Conservation (phyloP, 1,284 basidiomycete genomes). For the Heliocybe sulcata region DNA sequence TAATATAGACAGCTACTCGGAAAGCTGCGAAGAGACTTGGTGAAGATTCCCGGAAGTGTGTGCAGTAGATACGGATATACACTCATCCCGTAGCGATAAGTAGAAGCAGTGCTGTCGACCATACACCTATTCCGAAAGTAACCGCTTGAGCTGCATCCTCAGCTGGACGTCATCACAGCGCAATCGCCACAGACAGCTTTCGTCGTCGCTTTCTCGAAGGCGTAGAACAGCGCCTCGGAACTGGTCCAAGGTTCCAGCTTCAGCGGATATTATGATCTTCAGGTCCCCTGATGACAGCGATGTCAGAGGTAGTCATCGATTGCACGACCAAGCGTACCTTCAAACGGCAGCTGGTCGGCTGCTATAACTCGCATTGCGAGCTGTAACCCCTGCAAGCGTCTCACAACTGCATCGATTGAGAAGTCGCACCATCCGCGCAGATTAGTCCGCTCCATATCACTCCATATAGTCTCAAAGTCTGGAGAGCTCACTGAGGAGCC, state of each 20-base stretch:
- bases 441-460: conserved; percentile 33
- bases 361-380: conserved; percentile 41
- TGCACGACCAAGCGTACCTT: conserved; percentile 31
- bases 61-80: no score
- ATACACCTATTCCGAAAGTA: background rate
- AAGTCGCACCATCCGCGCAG: conserved; percentile 61
- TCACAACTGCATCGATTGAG: conserved; percentile 42
- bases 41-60: no score
- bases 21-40: no score
- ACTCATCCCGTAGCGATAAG: no score
- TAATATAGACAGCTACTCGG: no score
- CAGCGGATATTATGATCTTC: conserved; percentile 42
- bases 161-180: conserved; percentile 37
- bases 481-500: conserved; percentile 11
- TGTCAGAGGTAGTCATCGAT: background rate
- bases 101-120: no score
- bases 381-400: conserved; percentile 41
- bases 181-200: conserved; percentile 66
- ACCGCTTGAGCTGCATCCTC: background rate
- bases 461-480: conserved; percentile 53
- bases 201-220: conserved; percentile 57
- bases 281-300: conserved; percentile 41
- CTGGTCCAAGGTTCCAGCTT: conserved; percentile 9
- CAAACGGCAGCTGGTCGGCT: conserved; percentile 47
- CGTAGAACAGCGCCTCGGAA: conserved; percentile 35